Conservation (phyloP, 1,284 basidiomycete species). For the Mrakiaceae sp. region DNA sequence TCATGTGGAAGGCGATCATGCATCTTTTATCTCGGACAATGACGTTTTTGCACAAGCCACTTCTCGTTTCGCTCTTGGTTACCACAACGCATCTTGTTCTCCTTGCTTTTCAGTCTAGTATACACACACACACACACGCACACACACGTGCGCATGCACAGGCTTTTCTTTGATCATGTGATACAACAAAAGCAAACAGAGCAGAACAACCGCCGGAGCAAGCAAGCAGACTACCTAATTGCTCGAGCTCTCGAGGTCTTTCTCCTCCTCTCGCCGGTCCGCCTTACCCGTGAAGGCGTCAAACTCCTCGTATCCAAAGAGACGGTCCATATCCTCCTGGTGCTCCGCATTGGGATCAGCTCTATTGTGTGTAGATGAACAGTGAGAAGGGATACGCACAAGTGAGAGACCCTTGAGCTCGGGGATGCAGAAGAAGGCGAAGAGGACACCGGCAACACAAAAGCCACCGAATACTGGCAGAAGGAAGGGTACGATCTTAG, state of each 20-base stretch:
- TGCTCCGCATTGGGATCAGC: not conserved
- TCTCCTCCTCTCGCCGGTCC: not conserved
- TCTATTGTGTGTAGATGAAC: not conserved
- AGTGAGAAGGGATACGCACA: not conserved
- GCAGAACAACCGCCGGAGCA: not conserved
- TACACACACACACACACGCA: too few relatives aligned
- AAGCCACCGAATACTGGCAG: conserved; percentile 6
- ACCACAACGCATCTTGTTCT: too few relatives aligned
- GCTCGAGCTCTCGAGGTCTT: not conserved
- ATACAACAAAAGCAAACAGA: not conserved
- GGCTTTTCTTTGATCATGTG: not conserved
- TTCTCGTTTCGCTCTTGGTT: too few relatives aligned
- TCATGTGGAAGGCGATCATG: too few relatives aligned
- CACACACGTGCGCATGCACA: too few relatives aligned
- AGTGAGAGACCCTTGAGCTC: not conserved
- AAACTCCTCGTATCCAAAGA: conserved; percentile 10
- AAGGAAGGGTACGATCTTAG: not conserved
- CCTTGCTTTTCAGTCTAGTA: too few relatives aligned
- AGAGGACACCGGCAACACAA: not conserved
- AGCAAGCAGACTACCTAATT: too few relatives aligned
- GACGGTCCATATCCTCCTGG: conserved; percentile 6
- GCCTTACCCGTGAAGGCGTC: not conserved
- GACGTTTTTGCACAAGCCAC: too few relatives aligned
- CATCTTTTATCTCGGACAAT: too few relatives aligned
- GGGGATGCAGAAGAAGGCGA: conserved; percentile 13